Percentiles rank a stretch among this genome's conserved stretches.
phyloP scores from a whole-genome alignment of 225 moss, liverwort and hornwort species.

The Asterella californica region DNA sequence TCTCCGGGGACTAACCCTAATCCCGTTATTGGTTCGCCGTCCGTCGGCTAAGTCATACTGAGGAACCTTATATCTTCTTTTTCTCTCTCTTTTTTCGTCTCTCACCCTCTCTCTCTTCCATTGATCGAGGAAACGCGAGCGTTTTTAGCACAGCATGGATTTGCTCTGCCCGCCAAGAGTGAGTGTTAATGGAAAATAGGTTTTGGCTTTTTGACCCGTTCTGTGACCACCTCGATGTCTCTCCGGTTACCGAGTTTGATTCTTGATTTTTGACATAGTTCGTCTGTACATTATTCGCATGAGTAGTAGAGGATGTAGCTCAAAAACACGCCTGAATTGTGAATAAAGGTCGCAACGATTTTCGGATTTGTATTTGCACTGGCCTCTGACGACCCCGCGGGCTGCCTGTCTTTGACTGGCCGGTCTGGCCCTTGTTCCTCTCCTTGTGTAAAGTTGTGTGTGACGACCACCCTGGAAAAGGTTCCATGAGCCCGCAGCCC shows the following conservation, averaged over 20 bases:
- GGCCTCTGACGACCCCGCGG: neutral
- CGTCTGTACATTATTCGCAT: conserved; percentile 9
- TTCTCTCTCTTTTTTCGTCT: too few relatives aligned
- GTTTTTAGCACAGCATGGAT: neutral
- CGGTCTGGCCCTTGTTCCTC: too few relatives aligned
- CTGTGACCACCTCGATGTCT: neutral
- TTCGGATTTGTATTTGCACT: neutral
- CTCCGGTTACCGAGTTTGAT: neutral
- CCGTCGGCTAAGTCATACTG: neutral
- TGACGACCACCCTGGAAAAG: neutral
- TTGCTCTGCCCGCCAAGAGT: neutral
- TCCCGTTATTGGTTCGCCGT: conserved; percentile 15
- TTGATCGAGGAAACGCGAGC: neutral
- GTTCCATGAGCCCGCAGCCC: neutral
- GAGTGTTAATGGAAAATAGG: neutral
- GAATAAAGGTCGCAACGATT: conserved; percentile 20
- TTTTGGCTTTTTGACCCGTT: conserved; percentile 1
- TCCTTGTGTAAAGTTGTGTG: neutral
- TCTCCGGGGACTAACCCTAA: conserved; percentile 19
- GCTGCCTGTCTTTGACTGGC: neutral
- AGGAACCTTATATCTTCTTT: neutral
- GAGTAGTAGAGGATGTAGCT: conserved; percentile 7
- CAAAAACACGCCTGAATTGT: neutral
- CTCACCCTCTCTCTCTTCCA: neutral
- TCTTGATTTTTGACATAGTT: conserved; percentile 1